These are phyloP conservation scores for Botrytis aclada DNA, from an alignment of 2,329 filamentous ascomycete genomes.

Conservation along the genomic window DNA sequence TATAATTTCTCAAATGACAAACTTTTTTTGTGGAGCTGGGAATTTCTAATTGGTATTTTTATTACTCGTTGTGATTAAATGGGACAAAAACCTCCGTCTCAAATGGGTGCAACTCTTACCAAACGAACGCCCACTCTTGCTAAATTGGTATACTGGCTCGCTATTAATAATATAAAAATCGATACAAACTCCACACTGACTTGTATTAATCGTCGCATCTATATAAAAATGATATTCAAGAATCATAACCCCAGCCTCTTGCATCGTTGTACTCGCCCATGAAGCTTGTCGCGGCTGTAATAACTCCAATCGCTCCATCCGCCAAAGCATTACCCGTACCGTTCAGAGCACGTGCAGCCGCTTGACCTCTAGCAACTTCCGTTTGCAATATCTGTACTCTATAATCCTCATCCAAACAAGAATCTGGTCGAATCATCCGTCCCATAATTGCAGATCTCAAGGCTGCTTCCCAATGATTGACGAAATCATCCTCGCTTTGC, in stretches of 20 bases:
- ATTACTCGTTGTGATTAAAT: not conserved
- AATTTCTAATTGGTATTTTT: not conserved
- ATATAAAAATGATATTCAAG: constrained; percentile 7
- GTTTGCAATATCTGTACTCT: constrained; percentile 44
- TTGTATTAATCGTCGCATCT: not conserved
- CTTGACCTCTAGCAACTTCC: constrained; percentile 26
- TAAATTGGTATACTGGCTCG: not conserved
- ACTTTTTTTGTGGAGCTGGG: not conserved
- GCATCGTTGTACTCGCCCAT: constrained; percentile 26
- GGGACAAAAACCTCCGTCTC: not conserved
- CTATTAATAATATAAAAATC: not conserved
- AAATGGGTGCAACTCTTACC: too few relatives aligned
- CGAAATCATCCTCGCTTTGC: constrained; percentile 54
- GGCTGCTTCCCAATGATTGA: constrained; percentile 58
- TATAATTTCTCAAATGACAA: not conserved
- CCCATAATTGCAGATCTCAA: constrained; percentile 59
- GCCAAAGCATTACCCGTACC: constrained; percentile 42
- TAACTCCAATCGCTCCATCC: constrained; percentile 42
- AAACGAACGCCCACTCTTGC: not conserved
- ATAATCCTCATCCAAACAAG: constrained; percentile 55
- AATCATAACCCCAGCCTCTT: constrained; percentile 33
- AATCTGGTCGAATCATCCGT: constrained; percentile 46
- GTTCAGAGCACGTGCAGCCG: constrained; percentile 21
- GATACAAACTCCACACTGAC: not conserved
- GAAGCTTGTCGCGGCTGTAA: constrained; percentile 44